Base-by-base conservation (phyloP, 202 grass and related monocot genomes). In the Tripidium arundinaceum region DNA sequence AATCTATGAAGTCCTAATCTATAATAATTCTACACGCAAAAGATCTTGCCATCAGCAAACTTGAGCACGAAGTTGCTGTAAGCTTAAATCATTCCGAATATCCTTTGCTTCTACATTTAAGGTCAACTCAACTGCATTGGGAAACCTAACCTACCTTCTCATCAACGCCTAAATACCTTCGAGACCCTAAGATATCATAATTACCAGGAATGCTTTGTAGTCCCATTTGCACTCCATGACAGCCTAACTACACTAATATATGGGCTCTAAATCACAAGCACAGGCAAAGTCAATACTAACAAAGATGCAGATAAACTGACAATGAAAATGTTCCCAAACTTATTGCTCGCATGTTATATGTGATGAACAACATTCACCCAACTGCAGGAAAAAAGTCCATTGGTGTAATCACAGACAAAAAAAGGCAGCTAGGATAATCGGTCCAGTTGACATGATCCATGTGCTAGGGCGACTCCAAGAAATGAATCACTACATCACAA, bases 91-190 rank as follows among this genome's bases (percentile, higher is more conserved):
- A 81, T 31, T 77, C 28, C 11, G 16, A 60, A 58, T 55, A 85
- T 7, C 26, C 47, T 79, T 12, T 83, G 71, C 33, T 79, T 79
- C 41, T 41, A 70, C 41, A 84, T 58, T 47, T 21, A 72, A 65
- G 47, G 37, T 49, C 38, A 81, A 76, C 46, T n/a, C 11, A 59
- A 76, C 11, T 18, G 18, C 77, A 81, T 76, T 70, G 24, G 34
- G 72, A 69, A 70, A 63, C 29, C 25, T 25, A 76, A 81, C 31
- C 50, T 55, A 22, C 3, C 63, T 68, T 33, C 22, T n/a, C 13
- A 16, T 29, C 54, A 16, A 58, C 9, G 38, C 25, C n/a, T 19
- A 59, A 27, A 60, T 13, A 47, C 15, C 59, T 29, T 62, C 11
- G 24, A 57, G 43, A 38, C 14, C 58, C 24, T n/a, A n/a, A n/a